Evolutionary conservation across 768 basidiomycete genomes (phyloP), one percentile per base, ranked within the genome.

Genomic region (Leccinum sublutescens): DNA sequence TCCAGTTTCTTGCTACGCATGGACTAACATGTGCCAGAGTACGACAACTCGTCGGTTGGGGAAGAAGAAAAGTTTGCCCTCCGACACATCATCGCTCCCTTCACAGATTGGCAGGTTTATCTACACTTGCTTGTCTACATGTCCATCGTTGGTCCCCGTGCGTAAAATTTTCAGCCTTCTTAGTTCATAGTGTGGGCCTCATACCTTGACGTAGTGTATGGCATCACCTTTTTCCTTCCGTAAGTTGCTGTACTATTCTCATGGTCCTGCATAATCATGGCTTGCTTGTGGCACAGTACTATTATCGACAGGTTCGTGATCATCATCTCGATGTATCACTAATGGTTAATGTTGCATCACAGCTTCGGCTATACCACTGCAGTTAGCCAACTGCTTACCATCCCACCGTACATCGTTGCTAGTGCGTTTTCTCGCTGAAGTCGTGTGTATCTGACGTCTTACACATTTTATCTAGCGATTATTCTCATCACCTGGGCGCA

Each of bases 181-280:
- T 33, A 9, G 43, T 45, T 19, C 19, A 19, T 11, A 4, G 10
- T 11, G n/a, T 45, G n/a, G 43, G 19, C 11, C 43, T 45, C 19
- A 45, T 45, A 45, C 19, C 19, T 19, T 45, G 43, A 19, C 34
- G 11, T 43, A 88, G 87, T 87, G 2, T 87, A 85, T 63, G 87
- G 87, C 2, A 86, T 87, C 49, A 86, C 87, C 0, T 73, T 88
- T 29, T 89, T 89, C 77, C 72, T 88, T 33, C 86, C 86, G 84
- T 88, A 67, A 65, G 87, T 79, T 3, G 21, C 8, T 38, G 54
- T 23, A 1, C 12, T 40, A 19, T 19, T 49, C n/a, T 45, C 43
- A 11, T 45, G 19, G 43, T 19, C 19, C 43, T 19, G 5, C n/a
- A 45, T 45, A 45, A n/a, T 19, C 43, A 45, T 45, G 43, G 19